Evolutionary conservation across 1,139 yeast genomes (phyloP), one percentile per base, ranked within the genome.

Genomic region (Nakaseomyces bracarensis): DNA sequence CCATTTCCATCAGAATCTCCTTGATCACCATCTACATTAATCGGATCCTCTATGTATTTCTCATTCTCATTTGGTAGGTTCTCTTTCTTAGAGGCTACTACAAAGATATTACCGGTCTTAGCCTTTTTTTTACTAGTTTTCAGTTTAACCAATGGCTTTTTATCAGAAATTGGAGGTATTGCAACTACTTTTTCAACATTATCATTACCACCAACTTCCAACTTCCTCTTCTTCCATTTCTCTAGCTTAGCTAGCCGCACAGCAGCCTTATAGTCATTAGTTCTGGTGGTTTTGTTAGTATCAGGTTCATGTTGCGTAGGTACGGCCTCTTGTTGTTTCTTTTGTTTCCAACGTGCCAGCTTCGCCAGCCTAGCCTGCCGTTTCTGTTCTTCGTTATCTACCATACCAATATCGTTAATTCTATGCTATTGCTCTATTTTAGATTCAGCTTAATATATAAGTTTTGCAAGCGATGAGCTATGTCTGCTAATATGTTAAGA

Each of bases 201-300:
- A 10, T 58, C 65, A n/a, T 53, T 64, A 20, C 55, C 66, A 28
- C 55, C 50, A n/a, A 46, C 58, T 19, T 54, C 66, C 46, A 58
- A 61, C 1, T 47, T 34, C 11, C 49, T 44, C 34, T 26, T 47
- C 42, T 43, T 49, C 36, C 36, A 43, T 3, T 33, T 40, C 38
- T 43, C 40, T 8, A 30, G 22, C 13, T 30, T 16, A 7, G 22
- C 34, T 13, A 30, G 14, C 22, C 22, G 11, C n/a, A 4, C 34
- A 30, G 8, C 11, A 6, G 14, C 18, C 10, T 27, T 27, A 27
- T 27, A 9, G 10, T 27, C 30, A 5, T 6, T 6, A 18, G 10
- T 7, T 9, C n/a, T 25, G 10, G 7, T 30, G 18, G 22, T 11
- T 16, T 16, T 30, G 34, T 30, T 30, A 30, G 34, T 30, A 30